These are phyloP conservation scores for Diaporthe helianthi DNA, from an alignment of 2,329 filamentous ascomycete species.

Conservation along the genomic window DNA sequence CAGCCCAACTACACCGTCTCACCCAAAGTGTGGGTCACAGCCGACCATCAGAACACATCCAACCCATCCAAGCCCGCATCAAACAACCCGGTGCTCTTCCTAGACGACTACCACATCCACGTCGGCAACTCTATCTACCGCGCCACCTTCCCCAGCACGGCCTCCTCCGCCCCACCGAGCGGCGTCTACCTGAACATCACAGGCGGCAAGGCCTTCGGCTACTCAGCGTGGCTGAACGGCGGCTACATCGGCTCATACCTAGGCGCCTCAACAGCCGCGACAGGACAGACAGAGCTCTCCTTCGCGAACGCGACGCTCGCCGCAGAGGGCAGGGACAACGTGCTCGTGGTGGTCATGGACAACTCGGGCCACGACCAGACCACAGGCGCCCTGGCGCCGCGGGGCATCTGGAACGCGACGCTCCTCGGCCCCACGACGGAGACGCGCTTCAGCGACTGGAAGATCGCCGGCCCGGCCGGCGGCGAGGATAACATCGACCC, in stretches of 20 bases:
- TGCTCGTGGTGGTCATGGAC: conserved; percentile 64
- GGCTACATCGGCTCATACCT: conserved; percentile 62
- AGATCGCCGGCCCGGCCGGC: conserved; percentile 63
- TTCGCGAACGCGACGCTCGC: conserved; percentile 58
- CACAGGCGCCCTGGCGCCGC: conserved; percentile 52
- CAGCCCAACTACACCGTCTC: conserved; percentile 50
- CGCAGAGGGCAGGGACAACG: conserved; percentile 47
- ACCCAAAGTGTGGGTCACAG: conserved; percentile 52
- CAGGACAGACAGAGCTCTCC: conserved; percentile 51
- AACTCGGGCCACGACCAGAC: conserved; percentile 66
- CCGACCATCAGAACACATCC: conserved; percentile 56
- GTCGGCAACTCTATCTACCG: conserved; percentile 62
- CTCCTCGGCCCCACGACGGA: conserved; percentile 50
- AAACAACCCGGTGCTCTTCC: conserved; percentile 62
- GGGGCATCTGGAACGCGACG: conserved; percentile 61
- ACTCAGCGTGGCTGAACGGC: conserved; percentile 64
- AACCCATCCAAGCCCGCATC: conserved; percentile 55
- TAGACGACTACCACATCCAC: conserved; percentile 64
- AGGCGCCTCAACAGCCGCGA: conserved; percentile 52
- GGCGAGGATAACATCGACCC: conserved; percentile 60
- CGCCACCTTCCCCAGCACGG: conserved; percentile 54
- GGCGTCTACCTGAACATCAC: conserved; percentile 58
- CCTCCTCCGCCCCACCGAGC: conserved; percentile 46
- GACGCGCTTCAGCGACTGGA: conserved; percentile 59
- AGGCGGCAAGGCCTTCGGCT: conserved; percentile 63